Conservation (phyloP, 306 rosid genomes). For the Vicia faba region DNA sequence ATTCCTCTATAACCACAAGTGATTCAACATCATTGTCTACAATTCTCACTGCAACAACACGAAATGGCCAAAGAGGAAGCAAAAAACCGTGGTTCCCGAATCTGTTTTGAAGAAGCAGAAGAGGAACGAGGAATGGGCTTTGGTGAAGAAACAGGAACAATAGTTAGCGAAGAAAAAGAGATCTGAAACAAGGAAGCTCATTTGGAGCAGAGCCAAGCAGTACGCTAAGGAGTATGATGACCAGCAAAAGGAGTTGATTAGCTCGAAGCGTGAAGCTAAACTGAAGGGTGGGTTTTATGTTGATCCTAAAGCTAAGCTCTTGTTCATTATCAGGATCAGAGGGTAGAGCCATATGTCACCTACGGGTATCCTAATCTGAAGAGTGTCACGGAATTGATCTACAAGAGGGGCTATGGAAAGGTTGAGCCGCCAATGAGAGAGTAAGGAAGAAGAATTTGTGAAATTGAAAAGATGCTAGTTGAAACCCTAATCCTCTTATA, state of each 20-base stretch:
- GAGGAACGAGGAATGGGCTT: conserved; percentile 69
- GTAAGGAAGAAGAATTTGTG: no score
- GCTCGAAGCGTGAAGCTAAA: conserved; percentile 78
- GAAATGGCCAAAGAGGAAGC: conserved; percentile 59
- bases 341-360: no score
- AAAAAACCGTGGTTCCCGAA: conserved; percentile 61
- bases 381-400: conserved; percentile 72
- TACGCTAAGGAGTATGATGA: conserved; percentile 67
- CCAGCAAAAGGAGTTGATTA: conserved; percentile 69
- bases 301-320: conserved; percentile 71
- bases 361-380: conserved; percentile 79
- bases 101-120: conserved; percentile 69
- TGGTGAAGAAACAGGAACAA: conserved; percentile 46
- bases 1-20: no score
- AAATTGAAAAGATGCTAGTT: no score
- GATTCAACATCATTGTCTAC: no score
- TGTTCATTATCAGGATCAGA: conserved; percentile 76
- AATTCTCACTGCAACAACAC: no score
- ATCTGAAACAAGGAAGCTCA: conserved; percentile 57
- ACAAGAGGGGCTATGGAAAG: conserved; percentile 79
- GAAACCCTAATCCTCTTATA: no score
- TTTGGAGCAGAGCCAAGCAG: conserved; percentile 60
- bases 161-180: conserved; percentile 50
- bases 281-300: conserved; percentile 88
- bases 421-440: no score